Percentiles rank a stretch among this genome's conserved stretches.
Evolutionary conservation across 2,329 filamentous ascomycete genomes (phyloP).

Genomic region (Daldinia sp.): DNA sequence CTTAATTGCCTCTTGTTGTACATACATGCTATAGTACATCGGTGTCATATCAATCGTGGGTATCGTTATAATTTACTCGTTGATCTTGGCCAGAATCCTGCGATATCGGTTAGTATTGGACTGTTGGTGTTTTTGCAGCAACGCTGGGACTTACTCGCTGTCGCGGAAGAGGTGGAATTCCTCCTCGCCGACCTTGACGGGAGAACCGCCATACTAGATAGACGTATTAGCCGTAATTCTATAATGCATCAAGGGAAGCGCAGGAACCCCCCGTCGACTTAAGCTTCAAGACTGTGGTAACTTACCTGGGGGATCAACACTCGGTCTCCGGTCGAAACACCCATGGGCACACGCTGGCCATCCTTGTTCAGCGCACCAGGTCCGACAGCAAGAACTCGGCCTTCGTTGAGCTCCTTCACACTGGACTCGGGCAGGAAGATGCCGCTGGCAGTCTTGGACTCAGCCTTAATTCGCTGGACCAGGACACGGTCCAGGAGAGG

Average conservation of each 20-base stretch:
- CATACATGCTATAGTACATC: conserved; percentile 43
- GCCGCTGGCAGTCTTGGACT: conserved; percentile 93
- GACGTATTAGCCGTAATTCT: conserved; percentile 18
- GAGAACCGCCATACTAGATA: conserved; percentile 84
- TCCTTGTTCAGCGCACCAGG: conserved; percentile 88
- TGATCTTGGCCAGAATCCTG: conserved; percentile 98
- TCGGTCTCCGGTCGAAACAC: conserved; percentile 84
- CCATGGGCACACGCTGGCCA: conserved; percentile 85
- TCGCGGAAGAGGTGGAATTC: conserved; percentile 97
- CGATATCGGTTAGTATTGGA: background rate
- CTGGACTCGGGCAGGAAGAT: conserved; percentile 98
- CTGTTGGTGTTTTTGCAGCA: too few species aligned
- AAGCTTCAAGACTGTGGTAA: conserved; percentile 15
- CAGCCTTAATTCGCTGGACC: conserved; percentile 96
- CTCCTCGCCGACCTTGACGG: conserved; percentile 96
- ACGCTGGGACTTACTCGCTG: conserved; percentile 82
- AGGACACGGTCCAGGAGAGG: conserved; percentile 98
- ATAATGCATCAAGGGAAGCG: background rate
- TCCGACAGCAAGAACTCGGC: conserved; percentile 92
- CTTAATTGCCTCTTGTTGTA: conserved; percentile 39
- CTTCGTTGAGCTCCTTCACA: conserved; percentile 98
- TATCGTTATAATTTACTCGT: conserved; percentile 70
- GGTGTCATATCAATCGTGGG: conserved; percentile 41
- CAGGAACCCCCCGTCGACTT: background rate
- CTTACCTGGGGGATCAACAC: conserved; percentile 94